phyloP scores from a whole-genome alignment of 208 protist species.

The Trypanosoma grayi region DNA sequence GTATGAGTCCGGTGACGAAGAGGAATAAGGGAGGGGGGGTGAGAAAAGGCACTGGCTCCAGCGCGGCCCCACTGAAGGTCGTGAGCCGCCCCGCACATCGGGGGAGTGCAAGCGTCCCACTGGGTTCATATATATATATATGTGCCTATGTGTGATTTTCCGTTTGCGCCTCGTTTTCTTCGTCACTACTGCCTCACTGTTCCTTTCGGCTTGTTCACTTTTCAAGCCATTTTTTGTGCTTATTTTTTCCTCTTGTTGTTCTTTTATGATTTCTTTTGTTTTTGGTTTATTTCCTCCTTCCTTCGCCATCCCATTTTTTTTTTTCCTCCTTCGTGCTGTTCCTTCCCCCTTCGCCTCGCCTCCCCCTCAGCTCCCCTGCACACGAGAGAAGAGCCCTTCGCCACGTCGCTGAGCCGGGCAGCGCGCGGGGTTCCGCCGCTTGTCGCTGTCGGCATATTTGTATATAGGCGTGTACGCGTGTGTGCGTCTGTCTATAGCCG shows the following conservation, averaged over 20 bases:
- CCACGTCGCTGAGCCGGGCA: too few species aligned
- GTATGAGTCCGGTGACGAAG: too few species aligned
- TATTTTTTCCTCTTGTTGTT: constrained; percentile 5
- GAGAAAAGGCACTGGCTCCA: too few species aligned
- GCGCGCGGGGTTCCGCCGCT: neutral
- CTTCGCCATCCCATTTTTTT: neutral
- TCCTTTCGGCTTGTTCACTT: too few species aligned
- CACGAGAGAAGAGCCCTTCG: too few species aligned
- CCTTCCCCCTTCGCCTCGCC: neutral
- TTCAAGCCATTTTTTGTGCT: neutral
- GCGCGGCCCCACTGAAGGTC: too few species aligned
- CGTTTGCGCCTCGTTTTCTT: too few species aligned
- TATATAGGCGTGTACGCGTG: neutral
- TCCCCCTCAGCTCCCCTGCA: neutral
- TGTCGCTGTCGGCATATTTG: neutral
- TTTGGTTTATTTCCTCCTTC: neutral
- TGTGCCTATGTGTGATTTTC: neutral
- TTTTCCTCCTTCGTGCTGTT: neutral
- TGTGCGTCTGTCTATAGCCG: neutral
- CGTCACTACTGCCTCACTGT: neutral
- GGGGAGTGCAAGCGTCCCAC: neutral
- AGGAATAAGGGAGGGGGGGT: too few species aligned
- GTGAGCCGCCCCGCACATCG: too few species aligned
- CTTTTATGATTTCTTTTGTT: neutral
- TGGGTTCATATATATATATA: neutral